A percentile compares a stretch with the other conserved stretches of the same genome.
These are phyloP conservation scores for Handroanthus guayacan DNA, from an alignment of 257 asterid species.

Conservation along the genomic window DNA sequence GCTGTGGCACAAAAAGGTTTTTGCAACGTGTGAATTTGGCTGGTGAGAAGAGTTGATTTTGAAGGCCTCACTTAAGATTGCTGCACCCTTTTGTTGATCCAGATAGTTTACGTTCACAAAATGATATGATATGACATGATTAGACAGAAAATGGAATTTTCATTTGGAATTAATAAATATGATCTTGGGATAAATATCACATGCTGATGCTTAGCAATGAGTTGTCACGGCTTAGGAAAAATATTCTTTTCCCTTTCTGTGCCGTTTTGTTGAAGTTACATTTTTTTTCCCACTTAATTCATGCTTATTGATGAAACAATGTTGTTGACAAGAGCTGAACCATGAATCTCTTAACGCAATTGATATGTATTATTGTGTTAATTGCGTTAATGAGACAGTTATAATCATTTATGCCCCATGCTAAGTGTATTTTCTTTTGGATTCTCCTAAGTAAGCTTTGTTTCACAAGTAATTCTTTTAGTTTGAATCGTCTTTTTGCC, in stretches of 20 bases:
- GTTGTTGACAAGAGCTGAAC: slow-evolving; percentile 7
- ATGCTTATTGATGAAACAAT: slow-evolving; percentile 6
- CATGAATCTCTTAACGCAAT: neutral
- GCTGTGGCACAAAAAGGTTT: neutral
- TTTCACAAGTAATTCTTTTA: slow-evolving; percentile 28
- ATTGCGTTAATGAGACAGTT: neutral
- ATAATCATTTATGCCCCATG: neutral
- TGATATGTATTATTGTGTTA: neutral
- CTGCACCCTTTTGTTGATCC: slow-evolving; percentile 19
- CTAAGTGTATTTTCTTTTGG: neutral
- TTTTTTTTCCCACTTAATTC: slow-evolving; percentile 2
- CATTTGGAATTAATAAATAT: slow-evolving; percentile 4
- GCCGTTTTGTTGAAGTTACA: neutral
- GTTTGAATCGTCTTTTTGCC: slow-evolving; percentile 30
- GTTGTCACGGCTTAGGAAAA: slow-evolving; percentile 29
- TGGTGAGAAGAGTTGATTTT: slow-evolving; percentile 10
- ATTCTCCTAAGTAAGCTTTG: slow-evolving; percentile 17
- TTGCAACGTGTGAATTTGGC: neutral
- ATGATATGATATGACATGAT: slow-evolving; percentile 14
- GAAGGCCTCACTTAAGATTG: neutral
- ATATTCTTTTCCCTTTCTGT: neutral
- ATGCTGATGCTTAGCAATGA: slow-evolving; percentile 13
- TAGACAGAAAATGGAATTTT: neutral
- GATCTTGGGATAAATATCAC: slow-evolving; percentile 7
- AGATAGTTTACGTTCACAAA: slow-evolving; percentile 15